Base-by-base conservation (phyloP, 495 filamentous ascomycete species). In the Astrocystis sublimbata region DNA sequence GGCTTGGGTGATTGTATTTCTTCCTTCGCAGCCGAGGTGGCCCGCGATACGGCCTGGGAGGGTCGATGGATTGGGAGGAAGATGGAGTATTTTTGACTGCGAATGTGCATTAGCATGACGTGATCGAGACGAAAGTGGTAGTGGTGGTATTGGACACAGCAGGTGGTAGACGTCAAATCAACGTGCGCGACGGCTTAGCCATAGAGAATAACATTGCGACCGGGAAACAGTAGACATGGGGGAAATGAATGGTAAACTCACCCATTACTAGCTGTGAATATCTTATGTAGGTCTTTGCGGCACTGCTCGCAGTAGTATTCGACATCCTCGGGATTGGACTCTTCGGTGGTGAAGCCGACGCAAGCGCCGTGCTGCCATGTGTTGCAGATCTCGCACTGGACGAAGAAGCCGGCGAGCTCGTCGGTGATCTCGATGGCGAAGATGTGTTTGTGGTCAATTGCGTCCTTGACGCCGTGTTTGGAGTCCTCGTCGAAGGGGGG, bases 331-430 rank as follows among this genome's bases (percentile, higher is more conserved):
- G 93, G 96, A 71, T 89, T 93, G 72, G 87, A 87, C 56, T 89
- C 88, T 73, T 93, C 92, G 63, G 96, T 92, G 82, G 92, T 92
- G 65, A 99, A 97, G 38, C 94, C 94, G 52, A 99, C 96, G 76
- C 94, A 99, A 59, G 92, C 92, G 71, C 94, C 96, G 69, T 99
- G 94, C 71, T 99, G 94, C 94, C 94, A 99, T 57, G 97, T 94
- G 73, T 97, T 96, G 78, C 94, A 99, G 50, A 85, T 80, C 75
- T 99, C 94, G 84, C 94, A 99, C 79, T 98, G 94, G 62, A 99
- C 93, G 73, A 96, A 99, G 74, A 98, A 88, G 15, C 93, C 92
- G 38, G 94, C 93, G 50, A 90, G 80, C 47, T 97, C 93, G 68
- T 98, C 93, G 28, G 88, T 84, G 49, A 91, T 76, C 52, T 87